A percentile compares a stretch with the other conserved stretches of the same genome.
These are phyloP conservation scores for Trypanosoma vivax DNA, from an alignment of 208 protist species.

Conservation along the genomic window DNA sequence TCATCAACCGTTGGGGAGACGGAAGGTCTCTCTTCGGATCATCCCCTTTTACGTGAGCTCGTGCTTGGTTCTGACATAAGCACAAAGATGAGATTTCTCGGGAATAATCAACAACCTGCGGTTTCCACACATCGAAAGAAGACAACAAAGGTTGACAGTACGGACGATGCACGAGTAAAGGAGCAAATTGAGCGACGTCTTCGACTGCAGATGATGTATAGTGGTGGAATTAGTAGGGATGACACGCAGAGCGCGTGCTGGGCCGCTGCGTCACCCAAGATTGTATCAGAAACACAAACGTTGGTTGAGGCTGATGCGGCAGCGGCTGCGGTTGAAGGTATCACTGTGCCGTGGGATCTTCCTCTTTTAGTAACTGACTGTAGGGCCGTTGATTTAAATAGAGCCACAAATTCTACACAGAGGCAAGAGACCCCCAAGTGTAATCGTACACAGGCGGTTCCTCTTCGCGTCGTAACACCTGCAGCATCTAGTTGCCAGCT, in stretches of 20 bases:
- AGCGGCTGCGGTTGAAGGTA: background rate
- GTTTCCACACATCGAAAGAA: constrained; percentile 1
- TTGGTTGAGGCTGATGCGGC: background rate
- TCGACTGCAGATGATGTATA: constrained; percentile 31
- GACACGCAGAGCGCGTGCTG: background rate
- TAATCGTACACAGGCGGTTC: no score
- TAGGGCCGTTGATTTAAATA: background rate
- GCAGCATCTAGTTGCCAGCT: no score
- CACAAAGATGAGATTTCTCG: constrained; percentile 21
- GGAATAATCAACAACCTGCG: constrained; percentile 18
- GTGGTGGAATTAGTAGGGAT: constrained; percentile 5
- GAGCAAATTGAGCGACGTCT: constrained; percentile 26
- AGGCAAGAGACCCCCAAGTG: no score
- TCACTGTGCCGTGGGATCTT: constrained; percentile 20
- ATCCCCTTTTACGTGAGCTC: constrained; percentile 17
- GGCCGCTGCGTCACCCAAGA: background rate
- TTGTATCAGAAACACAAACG: constrained; percentile 1
- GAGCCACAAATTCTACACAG: background rate
- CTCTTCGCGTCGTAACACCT: no score
- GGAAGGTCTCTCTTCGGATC: no score
- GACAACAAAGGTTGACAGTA: background rate
- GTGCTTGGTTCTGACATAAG: constrained; percentile 16
- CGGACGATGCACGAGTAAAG: constrained; percentile 6
- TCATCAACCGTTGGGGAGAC: no score
- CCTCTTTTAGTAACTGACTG: background rate